These are phyloP conservation scores for Chalciporus piperatus DNA, from an alignment of 768 basidiomycete genomes.

Conservation along the genomic window DNA sequence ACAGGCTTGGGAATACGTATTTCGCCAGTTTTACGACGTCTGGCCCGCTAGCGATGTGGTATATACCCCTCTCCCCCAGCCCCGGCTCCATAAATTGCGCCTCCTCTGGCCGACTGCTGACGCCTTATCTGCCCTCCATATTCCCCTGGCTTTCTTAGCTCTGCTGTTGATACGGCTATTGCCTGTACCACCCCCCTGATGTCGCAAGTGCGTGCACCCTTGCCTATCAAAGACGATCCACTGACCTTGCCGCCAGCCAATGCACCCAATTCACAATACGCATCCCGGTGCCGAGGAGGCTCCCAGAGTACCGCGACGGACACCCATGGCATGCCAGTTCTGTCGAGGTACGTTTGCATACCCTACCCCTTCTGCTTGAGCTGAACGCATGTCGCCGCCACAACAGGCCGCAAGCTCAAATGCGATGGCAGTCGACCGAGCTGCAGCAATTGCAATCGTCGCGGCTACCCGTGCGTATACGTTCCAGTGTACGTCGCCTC, in stretches of 20 bases:
- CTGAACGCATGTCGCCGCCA: constrained; percentile 1
- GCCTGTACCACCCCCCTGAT: constrained; percentile 13
- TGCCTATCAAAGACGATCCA: not conserved
- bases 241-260: constrained; percentile 5
- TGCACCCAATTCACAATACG: constrained; percentile 14
- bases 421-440: constrained; percentile 65
- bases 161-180: constrained; percentile 1
- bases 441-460: constrained; percentile 63
- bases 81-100: constrained; percentile 28
- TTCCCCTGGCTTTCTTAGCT: not conserved
- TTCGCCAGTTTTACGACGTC: constrained; percentile 29
- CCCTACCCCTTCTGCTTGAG: not conserved
- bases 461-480: constrained; percentile 58
- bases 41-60: constrained; percentile 21
- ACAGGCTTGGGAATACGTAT: constrained; percentile 35
- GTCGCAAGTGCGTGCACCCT: constrained; percentile 19
- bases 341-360: constrained; percentile 50
- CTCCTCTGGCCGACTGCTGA: constrained; percentile 1
- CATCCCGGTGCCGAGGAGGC: constrained; percentile 18
- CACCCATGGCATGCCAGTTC: constrained; percentile 72
- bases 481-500: constrained; percentile 58
- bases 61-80: constrained; percentile 18
- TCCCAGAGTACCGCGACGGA: constrained; percentile 41
- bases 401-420: constrained; percentile 66
- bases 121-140: constrained; percentile 11